phyloP scores from a whole-genome alignment of 805 yeast genomes.

The Isabelozyma pseudorhagii region DNA sequence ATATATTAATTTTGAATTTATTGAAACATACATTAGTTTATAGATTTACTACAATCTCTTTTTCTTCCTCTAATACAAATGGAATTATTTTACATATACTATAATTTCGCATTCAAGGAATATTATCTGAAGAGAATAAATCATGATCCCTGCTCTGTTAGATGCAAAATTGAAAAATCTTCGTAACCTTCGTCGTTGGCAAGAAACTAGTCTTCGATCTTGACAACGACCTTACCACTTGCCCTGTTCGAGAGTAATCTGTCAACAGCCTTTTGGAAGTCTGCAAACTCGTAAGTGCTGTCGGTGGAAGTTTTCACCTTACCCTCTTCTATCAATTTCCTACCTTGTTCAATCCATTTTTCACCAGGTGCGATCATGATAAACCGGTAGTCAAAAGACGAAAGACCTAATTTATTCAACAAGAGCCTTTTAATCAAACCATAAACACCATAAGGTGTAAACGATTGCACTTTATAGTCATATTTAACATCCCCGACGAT shows the following conservation, averaged over 20 bases:
- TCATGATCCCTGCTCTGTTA: too few relatives aligned
- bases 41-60: too few relatives aligned
- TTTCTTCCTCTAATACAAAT: too few relatives aligned
- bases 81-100: too few relatives aligned
- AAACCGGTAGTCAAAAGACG: conserved; percentile 27
- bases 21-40: too few relatives aligned
- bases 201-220: conserved; percentile 11
- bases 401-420: conserved; percentile 8
- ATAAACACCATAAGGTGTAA: not conserved
- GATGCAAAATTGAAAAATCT: too few relatives aligned
- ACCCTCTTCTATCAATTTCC: conserved; percentile 44
- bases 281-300: conserved; percentile 46
- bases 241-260: conserved; percentile 45
- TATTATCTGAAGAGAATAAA: too few relatives aligned
- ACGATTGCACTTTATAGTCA: conserved; percentile 20
- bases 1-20: too few relatives aligned
- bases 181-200: too few relatives aligned
- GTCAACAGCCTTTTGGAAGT: conserved; percentile 50
- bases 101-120: too few relatives aligned
- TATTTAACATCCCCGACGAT: conserved; percentile 54
- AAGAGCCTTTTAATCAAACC: not conserved
- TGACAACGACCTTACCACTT: conserved; percentile 66
- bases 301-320: conserved; percentile 50
- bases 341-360: conserved; percentile 17
- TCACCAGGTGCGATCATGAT: conserved; percentile 7